Evolutionary conservation across 179 eudicot species (phyloP).

Genomic region (Spergularia azorica): DNA sequence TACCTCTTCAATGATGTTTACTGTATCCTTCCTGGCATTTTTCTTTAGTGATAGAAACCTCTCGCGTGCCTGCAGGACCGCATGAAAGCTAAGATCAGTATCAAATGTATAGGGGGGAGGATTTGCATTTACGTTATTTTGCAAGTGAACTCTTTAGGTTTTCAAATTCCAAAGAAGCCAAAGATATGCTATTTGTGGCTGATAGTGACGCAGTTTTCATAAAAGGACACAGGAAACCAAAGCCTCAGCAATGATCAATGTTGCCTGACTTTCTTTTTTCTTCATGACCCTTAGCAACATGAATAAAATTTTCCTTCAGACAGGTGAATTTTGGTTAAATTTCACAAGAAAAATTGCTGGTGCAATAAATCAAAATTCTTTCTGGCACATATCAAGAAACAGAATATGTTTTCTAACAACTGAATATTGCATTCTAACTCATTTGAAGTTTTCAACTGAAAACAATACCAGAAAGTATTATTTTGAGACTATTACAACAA

Average conservation of each 20-base stretch:
- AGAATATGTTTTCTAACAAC: not conserved
- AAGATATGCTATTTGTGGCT: not conserved
- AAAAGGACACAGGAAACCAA: too few species aligned
- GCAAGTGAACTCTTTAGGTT: not conserved
- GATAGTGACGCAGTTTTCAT: too few species aligned
- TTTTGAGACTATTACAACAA: not conserved
- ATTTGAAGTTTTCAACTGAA: not conserved
- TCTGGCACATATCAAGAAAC: not conserved
- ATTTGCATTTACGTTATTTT: not conserved
- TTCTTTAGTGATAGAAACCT: slow-evolving; percentile 72
- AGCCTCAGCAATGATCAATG: too few species aligned
- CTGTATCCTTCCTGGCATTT: slow-evolving; percentile 74
- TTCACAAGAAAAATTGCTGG: too few species aligned
- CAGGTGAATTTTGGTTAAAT: too few species aligned
- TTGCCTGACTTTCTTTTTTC: too few species aligned
- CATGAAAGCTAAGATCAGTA: slow-evolving; percentile 11
- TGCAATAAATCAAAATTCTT: too few species aligned
- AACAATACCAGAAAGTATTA: not conserved
- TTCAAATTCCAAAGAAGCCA: not conserved
- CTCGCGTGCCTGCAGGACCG: slow-evolving; percentile 67
- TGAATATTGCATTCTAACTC: not conserved
- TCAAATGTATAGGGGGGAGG: not conserved
- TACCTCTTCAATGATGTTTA: slow-evolving; percentile 79
- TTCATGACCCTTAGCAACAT: too few species aligned
- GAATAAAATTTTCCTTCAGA: too few species aligned